Evolutionary conservation across 805 yeast species (phyloP), one percentile per base, ranked within the genome.

Genomic region (Wickerhamiella musiphila): DNA sequence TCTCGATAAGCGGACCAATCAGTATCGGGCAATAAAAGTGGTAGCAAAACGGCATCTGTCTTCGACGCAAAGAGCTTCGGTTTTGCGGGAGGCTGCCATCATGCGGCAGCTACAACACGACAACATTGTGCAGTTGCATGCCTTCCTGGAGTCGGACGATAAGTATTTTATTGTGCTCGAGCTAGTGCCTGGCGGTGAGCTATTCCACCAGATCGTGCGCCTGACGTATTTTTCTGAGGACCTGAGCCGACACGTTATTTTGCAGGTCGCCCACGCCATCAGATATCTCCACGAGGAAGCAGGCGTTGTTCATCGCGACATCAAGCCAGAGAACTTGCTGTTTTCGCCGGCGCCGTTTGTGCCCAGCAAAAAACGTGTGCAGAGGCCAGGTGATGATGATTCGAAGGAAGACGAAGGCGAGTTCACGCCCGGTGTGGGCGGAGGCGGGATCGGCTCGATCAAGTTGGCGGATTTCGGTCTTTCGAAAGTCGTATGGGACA

Each of bases 401-500:
- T 44, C 53, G 28, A 66, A 90, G 51, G 57, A 61, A 10, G 95
- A 86, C 49, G 98, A 90, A 58, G 98, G 98, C 33, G 69, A 65
- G 38, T 90, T 84, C 45, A 54, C 54, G 7, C 74, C 77, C 4
- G 78, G 78, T 9, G 58, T 78, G 14, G 98, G 98, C 21, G 93
- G 92, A 29, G 98, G 94, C 34, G 79, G 84, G 10, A 77, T 90
- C 43, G 98, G 96, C 6, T 46, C 59, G 11, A 83, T 90, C 21
- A 86, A 86, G 53, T 60, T 90, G 32, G 96, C 96, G 1, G 98
- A 90, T 54, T 90, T 90, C 56, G 98, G 98, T 0, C 60, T 90
- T 13, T 81, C 94, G 3, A 90, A 90, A 54, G 79, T 83, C 49
- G 72, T 86, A 20, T 77, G 83, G 73, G 79, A 77, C 47, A 68